These are phyloP conservation scores for Gracilaria caudata DNA, from an alignment of 23 red algal genomes.

Conservation along the genomic window DNA sequence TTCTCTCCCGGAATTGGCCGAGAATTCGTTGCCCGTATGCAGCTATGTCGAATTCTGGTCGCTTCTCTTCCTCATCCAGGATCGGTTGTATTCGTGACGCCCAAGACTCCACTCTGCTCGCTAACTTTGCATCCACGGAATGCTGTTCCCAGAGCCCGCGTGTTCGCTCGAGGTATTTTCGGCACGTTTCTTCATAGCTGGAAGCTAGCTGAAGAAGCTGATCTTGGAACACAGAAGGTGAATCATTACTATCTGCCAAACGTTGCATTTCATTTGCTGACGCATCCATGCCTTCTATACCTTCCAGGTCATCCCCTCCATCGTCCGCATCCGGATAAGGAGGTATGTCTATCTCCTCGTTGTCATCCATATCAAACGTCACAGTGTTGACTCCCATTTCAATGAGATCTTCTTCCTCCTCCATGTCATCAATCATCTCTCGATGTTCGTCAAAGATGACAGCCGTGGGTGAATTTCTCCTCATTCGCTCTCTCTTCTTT, in stretches of 20 bases:
- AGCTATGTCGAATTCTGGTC: conserved; percentile 61
- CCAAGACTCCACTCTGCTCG: conserved; percentile 55
- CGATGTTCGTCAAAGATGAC: conserved; percentile 21
- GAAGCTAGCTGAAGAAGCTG: conserved; percentile 38
- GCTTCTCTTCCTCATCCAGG: conserved; percentile 59
- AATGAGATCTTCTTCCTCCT: conserved; percentile 23
- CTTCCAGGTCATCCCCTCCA: not conserved
- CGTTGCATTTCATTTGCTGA: not conserved
- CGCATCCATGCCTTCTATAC: not conserved
- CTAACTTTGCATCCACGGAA: conserved; percentile 44
- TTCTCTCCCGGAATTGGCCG: not conserved
- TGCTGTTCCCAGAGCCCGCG: conserved; percentile 64
- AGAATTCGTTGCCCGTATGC: conserved; percentile 43
- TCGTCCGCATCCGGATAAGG: conserved; percentile 1
- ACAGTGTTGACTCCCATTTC: conserved; percentile 18
- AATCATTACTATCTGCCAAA: not conserved
- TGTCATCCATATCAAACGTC: conserved; percentile 5
- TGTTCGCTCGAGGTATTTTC: conserved; percentile 52
- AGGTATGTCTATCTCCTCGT: conserved; percentile 8
- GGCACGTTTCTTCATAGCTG: conserved; percentile 57
- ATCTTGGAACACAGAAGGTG: not conserved
- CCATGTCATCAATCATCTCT: conserved; percentile 9
- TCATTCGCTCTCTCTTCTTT: conserved; percentile 18
- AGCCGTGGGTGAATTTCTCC: not conserved
- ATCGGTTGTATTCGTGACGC: conserved; percentile 47